Percentiles rank a stretch among this genome's conserved stretches.
phyloP scores from a whole-genome alignment of 2,329 filamentous ascomycete genomes.

The Fusarium odoratissimum region DNA sequence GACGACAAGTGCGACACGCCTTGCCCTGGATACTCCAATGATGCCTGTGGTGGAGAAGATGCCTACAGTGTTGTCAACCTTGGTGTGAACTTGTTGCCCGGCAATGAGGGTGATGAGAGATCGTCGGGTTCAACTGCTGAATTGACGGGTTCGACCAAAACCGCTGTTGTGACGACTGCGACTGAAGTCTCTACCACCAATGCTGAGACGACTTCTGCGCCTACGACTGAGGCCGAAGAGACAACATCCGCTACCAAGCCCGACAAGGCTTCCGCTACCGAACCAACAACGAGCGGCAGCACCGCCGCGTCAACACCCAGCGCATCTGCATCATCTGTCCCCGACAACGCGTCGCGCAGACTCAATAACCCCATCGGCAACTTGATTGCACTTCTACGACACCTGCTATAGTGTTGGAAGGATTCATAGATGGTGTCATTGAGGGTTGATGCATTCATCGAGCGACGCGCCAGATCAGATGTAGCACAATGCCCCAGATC shows the following conservation, averaged over 20 bases:
- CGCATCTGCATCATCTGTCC: background rate
- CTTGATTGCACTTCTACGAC: background rate
- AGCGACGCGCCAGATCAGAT: background rate
- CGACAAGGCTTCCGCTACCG: background rate
- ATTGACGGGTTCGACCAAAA: background rate
- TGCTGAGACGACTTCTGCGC: background rate
- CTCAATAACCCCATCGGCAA: constrained; percentile 16
- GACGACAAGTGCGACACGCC: constrained; percentile 24
- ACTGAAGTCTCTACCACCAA: background rate
- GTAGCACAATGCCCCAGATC: background rate
- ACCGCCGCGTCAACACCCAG: background rate
- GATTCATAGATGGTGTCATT: background rate
- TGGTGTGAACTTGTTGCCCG: background rate
- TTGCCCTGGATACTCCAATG: constrained; percentile 16
- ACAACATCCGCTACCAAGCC: background rate
- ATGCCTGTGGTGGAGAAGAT: constrained; percentile 25
- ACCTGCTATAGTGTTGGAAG: background rate
- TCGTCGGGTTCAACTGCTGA: background rate
- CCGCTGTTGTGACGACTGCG: background rate
- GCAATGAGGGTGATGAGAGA: background rate
- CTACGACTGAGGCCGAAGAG: background rate
- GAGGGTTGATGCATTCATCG: background rate
- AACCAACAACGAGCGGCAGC: background rate
- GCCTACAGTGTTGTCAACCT: constrained; percentile 29
- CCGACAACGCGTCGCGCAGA: constrained; percentile 17